A percentile compares a stretch with the other conserved stretches of the same genome.
phyloP scores from a whole-genome alignment of 352 stramenopile genomes.

The Paralagenidium karlingii region DNA sequence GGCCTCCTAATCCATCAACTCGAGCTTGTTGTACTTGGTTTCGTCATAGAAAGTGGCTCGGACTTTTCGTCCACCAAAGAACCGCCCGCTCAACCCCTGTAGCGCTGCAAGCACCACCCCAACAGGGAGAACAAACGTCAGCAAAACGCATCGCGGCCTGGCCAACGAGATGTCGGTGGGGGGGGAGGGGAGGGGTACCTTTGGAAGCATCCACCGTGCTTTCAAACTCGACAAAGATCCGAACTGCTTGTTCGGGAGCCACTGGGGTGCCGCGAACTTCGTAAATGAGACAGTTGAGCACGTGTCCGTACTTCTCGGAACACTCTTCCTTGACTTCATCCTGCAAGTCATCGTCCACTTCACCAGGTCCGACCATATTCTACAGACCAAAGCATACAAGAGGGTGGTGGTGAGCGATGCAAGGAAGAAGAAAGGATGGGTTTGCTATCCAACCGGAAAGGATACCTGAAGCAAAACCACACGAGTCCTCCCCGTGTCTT shows the following conservation, averaged over 20 bases:
- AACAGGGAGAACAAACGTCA: background rate
- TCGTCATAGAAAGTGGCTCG: constrained; percentile 77
- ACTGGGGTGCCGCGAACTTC: constrained; percentile 39
- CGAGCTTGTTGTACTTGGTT: constrained; percentile 42
- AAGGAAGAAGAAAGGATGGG: too few species aligned
- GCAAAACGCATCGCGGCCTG: background rate
- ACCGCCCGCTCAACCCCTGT: constrained; percentile 71
- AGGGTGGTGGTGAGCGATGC: too few species aligned
- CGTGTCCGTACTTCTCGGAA: constrained; percentile 61
- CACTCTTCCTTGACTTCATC: constrained; percentile 85
- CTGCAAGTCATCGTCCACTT: constrained; percentile 83
- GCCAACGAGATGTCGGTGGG: background rate
- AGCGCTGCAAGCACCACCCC: constrained; percentile 23
- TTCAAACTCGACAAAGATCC: constrained; percentile 84
- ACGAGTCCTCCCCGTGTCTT: too few species aligned
- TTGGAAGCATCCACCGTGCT: constrained; percentile 52
- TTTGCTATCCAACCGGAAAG: too few species aligned
- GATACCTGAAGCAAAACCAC: constrained; percentile 30
- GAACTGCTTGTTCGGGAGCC: constrained; percentile 57
- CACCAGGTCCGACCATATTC: constrained; percentile 86
- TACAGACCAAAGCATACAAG: too few species aligned
- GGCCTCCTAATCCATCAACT: constrained; percentile 38
- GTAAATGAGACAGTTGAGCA: constrained; percentile 63
- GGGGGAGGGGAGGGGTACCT: constrained; percentile 19
- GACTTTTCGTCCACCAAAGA: constrained; percentile 83